phyloP scores from a whole-genome alignment of 2,329 filamentous ascomycete species.

The Trichophyton simii region DNA sequence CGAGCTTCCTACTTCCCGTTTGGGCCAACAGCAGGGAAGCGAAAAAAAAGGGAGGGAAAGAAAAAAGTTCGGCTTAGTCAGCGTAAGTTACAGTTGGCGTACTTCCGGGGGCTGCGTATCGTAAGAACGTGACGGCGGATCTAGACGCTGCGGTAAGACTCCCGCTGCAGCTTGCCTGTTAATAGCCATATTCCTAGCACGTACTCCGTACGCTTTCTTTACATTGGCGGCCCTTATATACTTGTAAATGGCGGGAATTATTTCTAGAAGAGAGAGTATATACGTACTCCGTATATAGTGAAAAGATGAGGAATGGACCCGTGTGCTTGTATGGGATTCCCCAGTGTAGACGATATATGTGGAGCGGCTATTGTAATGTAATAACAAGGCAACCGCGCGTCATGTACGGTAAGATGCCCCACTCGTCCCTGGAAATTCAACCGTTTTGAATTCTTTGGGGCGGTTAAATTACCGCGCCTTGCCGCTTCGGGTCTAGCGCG shows the following conservation, averaged over 20 bases:
- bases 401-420: not conserved
- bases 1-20: conserved; percentile 7
- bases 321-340: not conserved
- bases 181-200: not conserved
- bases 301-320: not conserved
- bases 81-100: not conserved
- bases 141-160: not conserved
- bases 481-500: conserved; percentile 14
- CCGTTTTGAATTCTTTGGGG: conserved; percentile 27
- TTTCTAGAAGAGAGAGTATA: too few species aligned
- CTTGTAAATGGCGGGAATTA: not conserved
- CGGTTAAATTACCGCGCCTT: conserved; percentile 20
- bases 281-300: too few species aligned
- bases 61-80: not conserved
- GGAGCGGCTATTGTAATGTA: not conserved
- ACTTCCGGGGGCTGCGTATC: not conserved
- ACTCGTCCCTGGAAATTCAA: conserved; percentile 18
- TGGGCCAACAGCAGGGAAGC: not conserved
- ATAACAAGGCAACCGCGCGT: not conserved
- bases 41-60: not conserved
- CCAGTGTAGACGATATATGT: not conserved
- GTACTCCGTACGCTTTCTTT: too few species aligned
- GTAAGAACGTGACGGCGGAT: not conserved
- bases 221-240: not conserved
- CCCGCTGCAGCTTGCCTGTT: not conserved